Base-by-base conservation (phyloP, 2,329 filamentous ascomycete species). In the Aureobasidium namibiae region DNA sequence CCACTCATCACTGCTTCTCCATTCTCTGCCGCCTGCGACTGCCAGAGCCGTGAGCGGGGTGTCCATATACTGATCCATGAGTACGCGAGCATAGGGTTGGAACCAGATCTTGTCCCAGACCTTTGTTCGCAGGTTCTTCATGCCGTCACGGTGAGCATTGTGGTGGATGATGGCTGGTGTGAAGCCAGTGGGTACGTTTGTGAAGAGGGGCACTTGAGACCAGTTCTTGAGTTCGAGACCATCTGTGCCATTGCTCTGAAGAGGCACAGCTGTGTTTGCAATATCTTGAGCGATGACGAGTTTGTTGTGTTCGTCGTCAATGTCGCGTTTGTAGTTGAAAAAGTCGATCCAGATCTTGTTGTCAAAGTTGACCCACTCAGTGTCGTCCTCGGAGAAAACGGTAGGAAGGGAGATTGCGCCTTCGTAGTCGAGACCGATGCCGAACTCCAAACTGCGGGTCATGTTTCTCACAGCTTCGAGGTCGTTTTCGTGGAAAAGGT, bases 391-490 rank as follows among this genome's bases (percentile, higher is more conserved):
- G 24, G 63, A 61, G 48, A 66, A 67, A n/a, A 65, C 66, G 14
- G 67, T 68, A 26, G 65, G 63, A 10, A 68, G 56, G 3, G 65
- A 63, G 11, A 69, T 65, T 7, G 65, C 61, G 57, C 62, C 64
- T n/a, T 60, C 62, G 39, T 67, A 68, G 60, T 69, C 68, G 16
- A 70, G 44, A 1, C 67, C 68, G 11, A 70, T 66, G 33, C 67
- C 64, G 52, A 68, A 70, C 21, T 70, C 68, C 41, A 65, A 65
- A 4, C 70, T 68, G 0, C 73, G 74, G 60, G 75, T 72, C 42
- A 48, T 24, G 42, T 57, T 57, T 18, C 54, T 29, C 16, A 48
- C 31, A 6, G 21, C 24, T 67, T 57, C 42, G 0, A 73, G 75
- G 60, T 76, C 59, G 3, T 18, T 8, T 7, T 57, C 45, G 31